Base-by-base conservation (phyloP, 2,329 filamentous ascomycete species). In the Ceratocystis harringtonii region DNA sequence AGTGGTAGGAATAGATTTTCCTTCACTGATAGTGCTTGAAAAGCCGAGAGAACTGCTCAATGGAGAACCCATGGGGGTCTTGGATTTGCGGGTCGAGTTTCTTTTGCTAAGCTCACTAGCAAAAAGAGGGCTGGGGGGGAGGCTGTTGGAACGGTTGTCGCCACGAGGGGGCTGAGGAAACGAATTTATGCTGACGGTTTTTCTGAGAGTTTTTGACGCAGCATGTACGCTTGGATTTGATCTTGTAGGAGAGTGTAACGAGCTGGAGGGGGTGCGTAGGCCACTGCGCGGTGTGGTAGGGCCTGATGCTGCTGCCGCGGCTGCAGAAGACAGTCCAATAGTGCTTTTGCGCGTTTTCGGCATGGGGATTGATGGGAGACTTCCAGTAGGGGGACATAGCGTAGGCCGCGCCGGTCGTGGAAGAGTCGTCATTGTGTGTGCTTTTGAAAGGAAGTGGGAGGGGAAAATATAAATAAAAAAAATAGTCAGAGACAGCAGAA, bases 181-280 rank as follows among this genome's bases (percentile, higher is more conserved):
- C 0, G 90, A 87, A 72, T 92, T 92, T 72, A 96, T 95, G 79
- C 92, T 96, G 71, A 95, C 87, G 0, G 89, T 89, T 76, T 95
- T 95, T 68, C 91, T 85, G 65, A 96, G 76, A 1, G 86, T 84
- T 74, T 86, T 92, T 30, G 84, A 84, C 4, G 83, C 78, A 41
- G 78, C 78, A 68, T 83, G 85, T 15, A 84, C 76, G 44, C 78
- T 78, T 7, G 84, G 79, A 5, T 79, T 75, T 1, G 81, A 78
- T 67, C 81, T 82, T 19, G 83, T 77, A 17, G 83, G 79, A 4
- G 83, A 81, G 30, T 64, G 62, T 36, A 58, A 12, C 19, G 81
- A 80, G 28, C 80, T 76, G 6, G 85, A 87, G 2, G 85, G 84
- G 22, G 80, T 78, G 70, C 85, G 81, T 50, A 84, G 76, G 6